Base-by-base conservation (phyloP, 2,329 filamentous ascomycete genomes). In the Biscogniauxia marginata region DNA sequence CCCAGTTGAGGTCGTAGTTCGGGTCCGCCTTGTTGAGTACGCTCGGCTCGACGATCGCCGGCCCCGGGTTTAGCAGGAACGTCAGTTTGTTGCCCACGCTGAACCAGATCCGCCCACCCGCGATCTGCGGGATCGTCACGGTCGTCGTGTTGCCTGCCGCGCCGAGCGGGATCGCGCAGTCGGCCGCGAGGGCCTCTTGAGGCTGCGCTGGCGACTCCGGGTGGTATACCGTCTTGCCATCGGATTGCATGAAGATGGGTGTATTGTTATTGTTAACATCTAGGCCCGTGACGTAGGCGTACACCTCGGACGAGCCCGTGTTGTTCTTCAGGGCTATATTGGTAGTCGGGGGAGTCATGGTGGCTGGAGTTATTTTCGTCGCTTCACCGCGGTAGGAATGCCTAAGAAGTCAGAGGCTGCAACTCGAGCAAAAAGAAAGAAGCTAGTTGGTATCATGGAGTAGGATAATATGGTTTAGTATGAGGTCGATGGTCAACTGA, bases 21-120 rank as follows among this genome's bases (percentile, higher is more conserved):
- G 79, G 72, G 65, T 90, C 87, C 0, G 78, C 70, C 0, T 78
- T 70, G 70, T 92, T 92, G 25, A 83, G 87, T 22, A 87, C 84
- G 8, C 85, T 87, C 0, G 90, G 90, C 73, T 92, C 89, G 46
- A 92, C 89, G 13, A 93, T 78, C 1, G 84, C 86, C 6, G 89
- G 86, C 16, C 84, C 85, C 22, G 84, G 86, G 71, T 93, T 93
- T 52, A 92, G 71, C 11, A 84, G 76, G 72, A 93, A 93, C 1
- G 79, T 84, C 49, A 92, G 77, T 34, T 80, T 80, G 46, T 74
- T 74, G 63, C 82, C 82, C 57, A 83, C 76, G 54, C 79, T 84
- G 71, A 90, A 88, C 85, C 87, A 93, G 69, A 92, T 84, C 52
- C 89, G 82, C 1, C 84, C 88, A 20, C 88, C 88, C 3, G 83